These are phyloP conservation scores for Aspergillus saccharolyticus DNA, from an alignment of 495 filamentous ascomycete species.

Conservation along the genomic window DNA sequence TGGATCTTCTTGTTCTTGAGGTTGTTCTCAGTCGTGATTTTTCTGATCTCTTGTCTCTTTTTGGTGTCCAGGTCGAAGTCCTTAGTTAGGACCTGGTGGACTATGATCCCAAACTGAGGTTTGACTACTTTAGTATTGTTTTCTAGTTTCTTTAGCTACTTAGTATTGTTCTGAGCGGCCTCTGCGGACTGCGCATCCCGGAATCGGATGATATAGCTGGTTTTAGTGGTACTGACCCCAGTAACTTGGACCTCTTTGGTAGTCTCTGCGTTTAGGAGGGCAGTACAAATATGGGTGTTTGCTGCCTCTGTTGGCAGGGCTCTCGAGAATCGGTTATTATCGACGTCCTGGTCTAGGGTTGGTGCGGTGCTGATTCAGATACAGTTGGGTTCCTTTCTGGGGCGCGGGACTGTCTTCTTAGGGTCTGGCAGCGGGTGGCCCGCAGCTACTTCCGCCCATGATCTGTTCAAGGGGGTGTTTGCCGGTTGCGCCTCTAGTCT, in stretches of 20 bases:
- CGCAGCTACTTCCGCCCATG: too few species aligned
- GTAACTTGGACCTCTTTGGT: conserved; percentile 19
- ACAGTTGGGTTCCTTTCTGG: conserved; percentile 11
- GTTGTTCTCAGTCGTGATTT: conserved; percentile 24
- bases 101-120: conserved; percentile 17
- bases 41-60: conserved; percentile 13
- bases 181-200: conserved; percentile 12
- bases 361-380: conserved; percentile 11
- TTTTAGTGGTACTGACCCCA: conserved; percentile 20
- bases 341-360: background rate
- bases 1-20: conserved; percentile 14
- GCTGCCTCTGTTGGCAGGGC: conserved; percentile 15
- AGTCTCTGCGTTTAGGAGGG: conserved; percentile 12
- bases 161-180: conserved; percentile 15
- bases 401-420: background rate
- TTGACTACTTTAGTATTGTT: conserved; percentile 19
- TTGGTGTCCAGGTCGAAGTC: conserved; percentile 17
- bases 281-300: conserved; percentile 16
- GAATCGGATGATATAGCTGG: conserved; percentile 22
- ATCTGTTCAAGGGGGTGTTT: background rate
- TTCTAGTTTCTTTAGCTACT: conserved; percentile 13
- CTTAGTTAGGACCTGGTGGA: conserved; percentile 22
- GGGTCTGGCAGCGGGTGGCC: background rate
- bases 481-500: conserved; percentile 1
- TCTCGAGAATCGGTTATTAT: conserved; percentile 15